Evolutionary conservation across 306 rosid genomes (phyloP), one percentile per base, ranked within the genome.

Genomic region (Citrullus colocynthis): DNA sequence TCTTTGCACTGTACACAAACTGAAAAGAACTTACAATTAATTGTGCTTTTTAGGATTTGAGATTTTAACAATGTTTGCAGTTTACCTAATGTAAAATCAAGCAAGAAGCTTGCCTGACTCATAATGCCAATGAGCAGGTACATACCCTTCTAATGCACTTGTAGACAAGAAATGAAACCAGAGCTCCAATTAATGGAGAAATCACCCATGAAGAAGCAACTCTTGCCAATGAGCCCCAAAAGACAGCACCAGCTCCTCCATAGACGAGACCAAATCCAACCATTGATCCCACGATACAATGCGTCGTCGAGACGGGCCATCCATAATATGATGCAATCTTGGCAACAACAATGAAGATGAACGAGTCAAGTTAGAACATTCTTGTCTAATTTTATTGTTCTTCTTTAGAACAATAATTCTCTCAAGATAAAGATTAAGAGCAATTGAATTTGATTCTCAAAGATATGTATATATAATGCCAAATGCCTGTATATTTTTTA

Each of bases 281-380:
- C 98, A 95, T 95, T 20, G 98, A 95, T 82, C 98, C 98, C 14
- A 92, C 97, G 81, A 95, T 95, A 80, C 97, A 95, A 79, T 95
- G 98, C n/a, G 97, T 95, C 30, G 98, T 92, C 34, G 98, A 95
- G 71, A 95, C 97, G 3, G 98, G 98, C 98, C 89, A 92, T 58
- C 99, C 99, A 74, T 83, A 95, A 81, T 87, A 95, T 44, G 99
- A 96, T 57, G 99, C 96, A 83, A 80, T 75, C 99, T 88, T 86
- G 88, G 86, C 64, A 74, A 66, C 24, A 80, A 79, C 34, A 63
- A 59, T 62, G 30, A 76, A 66, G 60, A 78, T 76, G 58, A 45
- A 74, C 15, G 41, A 34, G 48, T 78, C 2, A 36, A 30, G 36
- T 28, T 3, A 49, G 10, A 9, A 79, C 17, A 8, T 1, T 28